Evolutionary conservation across 2,329 filamentous ascomycete genomes (phyloP), one percentile per base, ranked within the genome.

Genomic region (Dendrostoma leiphaemia): DNA sequence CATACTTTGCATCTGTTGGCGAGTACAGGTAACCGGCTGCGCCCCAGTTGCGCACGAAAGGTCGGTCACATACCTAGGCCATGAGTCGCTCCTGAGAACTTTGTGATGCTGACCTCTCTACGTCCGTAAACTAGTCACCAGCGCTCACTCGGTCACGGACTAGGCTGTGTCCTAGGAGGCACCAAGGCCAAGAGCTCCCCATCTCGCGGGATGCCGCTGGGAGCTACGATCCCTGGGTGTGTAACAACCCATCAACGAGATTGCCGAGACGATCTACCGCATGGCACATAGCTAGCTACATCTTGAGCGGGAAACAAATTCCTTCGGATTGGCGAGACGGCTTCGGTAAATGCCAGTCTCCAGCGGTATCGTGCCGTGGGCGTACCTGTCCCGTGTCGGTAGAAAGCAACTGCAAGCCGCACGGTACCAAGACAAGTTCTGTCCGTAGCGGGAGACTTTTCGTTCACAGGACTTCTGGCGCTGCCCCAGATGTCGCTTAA

Each of bases 91-190:
- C 32, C 10, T 10, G 37, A 21, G 24, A 35, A 45, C 46, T 46
- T 47, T 21, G 32, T 43, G 46, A 21, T 44, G 54, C 26, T 43
- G 15, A 26, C 6, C 32, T 57, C 40, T 54, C 46, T 43, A 24
- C 43, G 41, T 41, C 19, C 24, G 19, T 37, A 28, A 35, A 32
- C 35, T 34, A 46, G 29, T 32, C 21, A 19, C 38, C 24, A 34
- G 29, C 23, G n/a, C 40, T 21, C 31, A 37, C 31, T 32, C 31
- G n/a, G 24, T 46, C 40, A 47, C 29, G 28, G 32, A 21, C n/a
- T 26, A 24, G 19, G n/a, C n/a, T n/a, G n/a, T n/a, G n/a, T n/a
- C n/a, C 53, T 55, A 51, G 47, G 28, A 43, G 12, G 41, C 40
- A 56, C 31, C 50, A 41, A 35, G 32, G 17, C n/a, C n/a, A n/a